phyloP scores from a whole-genome alignment of 2,329 filamentous ascomycete species.

The Clonostachys chloroleuca region DNA sequence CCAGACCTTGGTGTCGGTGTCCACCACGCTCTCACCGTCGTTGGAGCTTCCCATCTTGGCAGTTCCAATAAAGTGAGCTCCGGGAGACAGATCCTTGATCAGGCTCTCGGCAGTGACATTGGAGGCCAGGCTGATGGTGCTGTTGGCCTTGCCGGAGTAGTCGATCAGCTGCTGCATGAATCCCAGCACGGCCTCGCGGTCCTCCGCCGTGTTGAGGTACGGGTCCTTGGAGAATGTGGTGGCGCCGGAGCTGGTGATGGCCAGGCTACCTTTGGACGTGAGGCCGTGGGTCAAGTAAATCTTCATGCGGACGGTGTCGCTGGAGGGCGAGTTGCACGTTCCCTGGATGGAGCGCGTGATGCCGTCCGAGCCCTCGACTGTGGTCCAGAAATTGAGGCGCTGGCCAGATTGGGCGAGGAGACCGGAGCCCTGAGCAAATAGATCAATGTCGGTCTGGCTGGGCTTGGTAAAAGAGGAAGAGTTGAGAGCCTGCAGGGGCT shows the following conservation, averaged over 20 bases:
- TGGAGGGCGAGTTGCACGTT: slow-evolving; percentile 35
- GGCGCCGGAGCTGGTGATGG: slow-evolving; percentile 28
- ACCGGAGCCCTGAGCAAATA: slow-evolving; percentile 27
- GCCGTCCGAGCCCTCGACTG: slow-evolving; percentile 32
- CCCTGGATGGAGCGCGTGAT: slow-evolving; percentile 33
- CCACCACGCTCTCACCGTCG: slow-evolving; percentile 22
- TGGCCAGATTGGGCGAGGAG: slow-evolving; percentile 39
- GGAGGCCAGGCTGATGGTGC: slow-evolving; percentile 8
- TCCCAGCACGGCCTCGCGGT: slow-evolving; percentile 16
- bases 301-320: slow-evolving; percentile 37
- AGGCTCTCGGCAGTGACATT: slow-evolving; percentile 15
- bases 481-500: slow-evolving; percentile 9
- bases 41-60: slow-evolving; percentile 20
- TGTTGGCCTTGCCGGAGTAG: slow-evolving; percentile 13
- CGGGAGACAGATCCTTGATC: slow-evolving; percentile 12
- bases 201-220: slow-evolving; percentile 23
- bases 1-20: slow-evolving; percentile 21
- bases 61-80: slow-evolving; percentile 21
- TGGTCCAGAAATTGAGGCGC: slow-evolving; percentile 41
- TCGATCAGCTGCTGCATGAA: slow-evolving; percentile 17
- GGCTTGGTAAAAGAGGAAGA: slow-evolving; percentile 17
- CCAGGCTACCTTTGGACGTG: slow-evolving; percentile 37
- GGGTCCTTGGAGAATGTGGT: slow-evolving; percentile 34
- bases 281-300: slow-evolving; percentile 46
- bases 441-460: slow-evolving; percentile 16